Base-by-base conservation (phyloP, 768 basidiomycete species). In the Xerocomus spinulosus region DNA sequence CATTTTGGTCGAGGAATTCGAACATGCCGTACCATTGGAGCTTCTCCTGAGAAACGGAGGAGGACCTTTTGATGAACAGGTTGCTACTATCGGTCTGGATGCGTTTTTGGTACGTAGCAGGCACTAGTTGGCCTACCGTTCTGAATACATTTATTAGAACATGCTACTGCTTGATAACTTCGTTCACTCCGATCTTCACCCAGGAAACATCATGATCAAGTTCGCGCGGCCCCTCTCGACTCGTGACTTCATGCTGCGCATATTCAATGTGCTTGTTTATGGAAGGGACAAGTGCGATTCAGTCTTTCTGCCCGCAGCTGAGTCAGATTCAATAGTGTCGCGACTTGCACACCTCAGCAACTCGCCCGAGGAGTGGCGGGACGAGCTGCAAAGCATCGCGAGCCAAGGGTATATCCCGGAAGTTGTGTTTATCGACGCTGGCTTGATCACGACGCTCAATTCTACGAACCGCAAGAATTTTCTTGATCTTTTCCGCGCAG, bases 151-250 rank as follows among this genome's bases (percentile, higher is more conserved):
- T 29, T 29, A 18, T 15, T 58, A 97, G 92, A 92, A 97, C 70
- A 99, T 99, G 96, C 81, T 99, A 17, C 73, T 99, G 1, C 73
- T 99, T 37, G 96, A 99, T 68, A 98, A 99, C 68, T 99, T 96
- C 68, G 92, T 95, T 9, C 96, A 98, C 64, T 77, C 88, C 4
- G 90, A 92, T 62, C 78, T 92, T 18, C 90, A 91, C 64, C 87
- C 90, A 3, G 95, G 95, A 25, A 98, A 98, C 65, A 94, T 97
- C 68, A 89, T 96, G 85, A 82, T 99, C 73, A 96, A 95, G 64
- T 98, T 98, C 72, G 85, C 82, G 61, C 90, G 88, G 63, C 92
- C 92, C 0, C 80, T 86, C 9, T 78, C 81, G 1, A 86, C 90
- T 0, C 68, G 73, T 36, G 74, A 81, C 56, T 71, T 90, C 38